Evolutionary conservation across 2,329 filamentous ascomycete species (phyloP).

Genomic region (Colletotrichum costaricense): DNA sequence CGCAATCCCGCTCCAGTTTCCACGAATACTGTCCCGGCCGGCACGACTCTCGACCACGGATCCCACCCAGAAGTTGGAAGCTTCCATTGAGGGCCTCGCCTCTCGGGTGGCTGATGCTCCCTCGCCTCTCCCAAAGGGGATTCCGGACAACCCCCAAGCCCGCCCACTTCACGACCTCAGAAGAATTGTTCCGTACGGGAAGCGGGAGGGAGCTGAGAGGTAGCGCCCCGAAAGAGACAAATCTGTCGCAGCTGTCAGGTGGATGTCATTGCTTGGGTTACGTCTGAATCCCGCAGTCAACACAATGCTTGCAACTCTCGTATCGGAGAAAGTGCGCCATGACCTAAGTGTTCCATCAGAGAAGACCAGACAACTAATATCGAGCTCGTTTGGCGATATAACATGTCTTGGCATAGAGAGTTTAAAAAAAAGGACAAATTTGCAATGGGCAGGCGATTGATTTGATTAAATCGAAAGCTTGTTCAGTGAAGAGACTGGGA

Average conservation of each 20-base stretch:
- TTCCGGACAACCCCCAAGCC: not conserved
- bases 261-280: not conserved
- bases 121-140: not conserved
- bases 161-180: not conserved
- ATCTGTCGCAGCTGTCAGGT: not conserved
- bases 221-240: not conserved
- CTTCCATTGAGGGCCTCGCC: conserved; percentile 15
- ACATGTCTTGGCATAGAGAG: conserved; percentile 3
- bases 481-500: conserved; percentile 10
- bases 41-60: conserved; percentile 22
- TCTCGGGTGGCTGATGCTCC: not conserved
- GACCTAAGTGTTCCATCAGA: not conserved
- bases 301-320: not conserved
- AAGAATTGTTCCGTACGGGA: not conserved
- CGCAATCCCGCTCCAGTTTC: conserved; percentile 32
- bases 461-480: conserved; percentile 34
- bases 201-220: not conserved
- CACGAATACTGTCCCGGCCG: conserved; percentile 14
- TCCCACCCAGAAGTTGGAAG: conserved; percentile 20
- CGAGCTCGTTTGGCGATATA: not conserved
- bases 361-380: not conserved
- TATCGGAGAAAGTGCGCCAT: not conserved
- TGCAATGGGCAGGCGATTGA: conserved; percentile 12
- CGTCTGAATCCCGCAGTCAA: not conserved
- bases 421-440: not conserved